phyloP scores from a whole-genome alignment of 1,284 basidiomycete genomes.

The Melampsora americana region DNA sequence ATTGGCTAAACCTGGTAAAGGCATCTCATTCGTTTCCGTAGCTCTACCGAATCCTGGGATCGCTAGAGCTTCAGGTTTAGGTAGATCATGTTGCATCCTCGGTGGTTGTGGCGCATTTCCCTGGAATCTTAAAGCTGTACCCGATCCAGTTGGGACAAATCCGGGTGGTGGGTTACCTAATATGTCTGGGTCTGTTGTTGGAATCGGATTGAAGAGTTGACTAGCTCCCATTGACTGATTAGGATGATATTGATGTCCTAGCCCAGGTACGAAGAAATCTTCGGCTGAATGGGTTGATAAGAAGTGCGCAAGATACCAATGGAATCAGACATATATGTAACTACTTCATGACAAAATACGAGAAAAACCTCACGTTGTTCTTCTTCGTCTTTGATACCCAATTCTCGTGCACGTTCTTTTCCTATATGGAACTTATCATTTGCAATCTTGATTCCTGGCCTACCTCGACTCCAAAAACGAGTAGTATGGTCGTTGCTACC shows the following conservation, averaged over 20 bases:
- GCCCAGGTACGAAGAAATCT: slow-evolving; percentile 42
- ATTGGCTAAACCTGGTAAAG: slow-evolving; percentile 30
- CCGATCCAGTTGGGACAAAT: background rate
- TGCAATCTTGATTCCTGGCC: slow-evolving; percentile 60
- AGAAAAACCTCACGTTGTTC: slow-evolving; percentile 31
- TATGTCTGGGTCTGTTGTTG: background rate
- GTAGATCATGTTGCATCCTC: background rate
- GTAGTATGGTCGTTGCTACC: slow-evolving; percentile 97
- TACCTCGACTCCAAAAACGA: slow-evolving; percentile 89
- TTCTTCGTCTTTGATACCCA: slow-evolving; percentile 44
- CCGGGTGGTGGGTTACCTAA: background rate
- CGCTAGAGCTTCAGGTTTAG: background rate
- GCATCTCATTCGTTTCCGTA: slow-evolving; percentile 24
- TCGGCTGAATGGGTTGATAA: slow-evolving; percentile 10
- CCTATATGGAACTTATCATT: slow-evolving; percentile 45
- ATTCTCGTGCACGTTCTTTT: slow-evolving; percentile 39
- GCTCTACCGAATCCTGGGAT: slow-evolving; percentile 42
- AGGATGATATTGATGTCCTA: slow-evolving; percentile 34
- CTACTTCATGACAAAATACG: background rate
- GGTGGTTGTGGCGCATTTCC: background rate
- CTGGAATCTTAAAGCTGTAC: background rate
- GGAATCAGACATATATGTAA: background rate
- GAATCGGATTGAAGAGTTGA: background rate
- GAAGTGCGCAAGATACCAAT: background rate
- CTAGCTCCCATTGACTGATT: background rate